Base-by-base conservation (phyloP, 768 basidiomycete genomes). In the Crassisporium funariophilum region DNA sequence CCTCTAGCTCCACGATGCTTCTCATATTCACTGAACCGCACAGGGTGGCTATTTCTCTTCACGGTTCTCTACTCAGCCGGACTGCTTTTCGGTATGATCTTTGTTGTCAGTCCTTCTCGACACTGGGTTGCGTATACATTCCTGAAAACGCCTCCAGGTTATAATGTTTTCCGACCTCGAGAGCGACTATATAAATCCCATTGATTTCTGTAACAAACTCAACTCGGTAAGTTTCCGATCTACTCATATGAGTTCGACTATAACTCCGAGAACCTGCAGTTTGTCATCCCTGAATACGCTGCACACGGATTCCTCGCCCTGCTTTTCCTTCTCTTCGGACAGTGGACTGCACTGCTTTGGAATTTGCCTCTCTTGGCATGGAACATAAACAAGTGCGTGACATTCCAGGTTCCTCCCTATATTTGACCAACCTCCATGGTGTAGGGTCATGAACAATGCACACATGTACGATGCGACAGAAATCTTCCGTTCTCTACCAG, bases 121-220 rank as follows among this genome's bases (percentile, higher is more conserved):
- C 22, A 10, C 22, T n/a, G 12, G 7, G 25, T 15, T 19, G 17
- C 13, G 16, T 22, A 19, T 41, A 46, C 43, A 39, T 31, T 35
- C 43, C 37, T 21, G 13, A 35, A 22, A 27, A 16, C 15, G 13
- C 47, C 16, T 43, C 31, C 44, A 98, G 95, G 94, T 98, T 62
- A 98, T 98, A 77, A 98, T 98, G 95, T 98, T 97, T 77, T 97
- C 93, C 20, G 95, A 98, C 74, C 76, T 98, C 63, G 95, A 97
- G 70, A 95, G 92, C 77, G 94, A 97, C 78, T 98, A 98, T 74
- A 95, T 98, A 76, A 98, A 98, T 70, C 95, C 95, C 46, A 98
- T 98, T 79, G 95, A 98, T 70, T 86, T 98, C 33, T 98, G 95
- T 72, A 98, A 98, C 76, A 98, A 97, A 75, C 85, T 98, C 59